These are phyloP conservation scores for Aspergillus novofumigatus DNA, from an alignment of 2,329 filamentous ascomycete species.

Conservation along the genomic window DNA sequence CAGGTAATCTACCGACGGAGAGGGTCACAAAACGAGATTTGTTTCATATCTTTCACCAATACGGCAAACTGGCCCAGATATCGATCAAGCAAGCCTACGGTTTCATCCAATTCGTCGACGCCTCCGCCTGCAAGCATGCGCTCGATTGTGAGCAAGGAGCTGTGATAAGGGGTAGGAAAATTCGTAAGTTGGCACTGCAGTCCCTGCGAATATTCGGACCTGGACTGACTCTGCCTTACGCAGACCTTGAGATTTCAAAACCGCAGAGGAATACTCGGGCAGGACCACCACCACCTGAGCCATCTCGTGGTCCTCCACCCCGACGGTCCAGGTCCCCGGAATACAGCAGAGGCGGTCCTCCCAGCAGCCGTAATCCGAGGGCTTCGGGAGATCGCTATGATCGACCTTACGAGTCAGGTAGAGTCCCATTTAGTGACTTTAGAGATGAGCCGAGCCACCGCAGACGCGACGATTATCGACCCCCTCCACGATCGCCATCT, in stretches of 20 bases:
- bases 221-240: constrained; percentile 16
- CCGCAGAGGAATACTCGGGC: constrained; percentile 73
- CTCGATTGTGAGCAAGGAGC: constrained; percentile 74
- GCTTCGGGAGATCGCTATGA: constrained; percentile 43
- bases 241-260: constrained; percentile 61
- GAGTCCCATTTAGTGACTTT: constrained; percentile 45
- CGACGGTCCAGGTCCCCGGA: constrained; percentile 63
- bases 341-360: constrained; percentile 43
- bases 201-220: not conserved
- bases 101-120: constrained; percentile 87
- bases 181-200: constrained; percentile 61
- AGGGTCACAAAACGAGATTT: constrained; percentile 91
- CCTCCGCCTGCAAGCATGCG: constrained; percentile 68
- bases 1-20: constrained; percentile 88
- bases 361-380: constrained; percentile 28
- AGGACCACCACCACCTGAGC: constrained; percentile 38
- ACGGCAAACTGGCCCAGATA: constrained; percentile 86
- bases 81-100: constrained; percentile 96
- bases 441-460: constrained; percentile 45
- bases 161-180: constrained; percentile 81
- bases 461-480: constrained; percentile 61
- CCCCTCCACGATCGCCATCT: constrained; percentile 54
- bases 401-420: constrained; percentile 31
- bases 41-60: constrained; percentile 82
- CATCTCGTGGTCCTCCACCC: constrained; percentile 33